Percentiles rank a stretch among this genome's conserved stretches.
phyloP scores from a whole-genome alignment of 2,329 filamentous ascomycete genomes.

The Trematosphaeria pertusa region DNA sequence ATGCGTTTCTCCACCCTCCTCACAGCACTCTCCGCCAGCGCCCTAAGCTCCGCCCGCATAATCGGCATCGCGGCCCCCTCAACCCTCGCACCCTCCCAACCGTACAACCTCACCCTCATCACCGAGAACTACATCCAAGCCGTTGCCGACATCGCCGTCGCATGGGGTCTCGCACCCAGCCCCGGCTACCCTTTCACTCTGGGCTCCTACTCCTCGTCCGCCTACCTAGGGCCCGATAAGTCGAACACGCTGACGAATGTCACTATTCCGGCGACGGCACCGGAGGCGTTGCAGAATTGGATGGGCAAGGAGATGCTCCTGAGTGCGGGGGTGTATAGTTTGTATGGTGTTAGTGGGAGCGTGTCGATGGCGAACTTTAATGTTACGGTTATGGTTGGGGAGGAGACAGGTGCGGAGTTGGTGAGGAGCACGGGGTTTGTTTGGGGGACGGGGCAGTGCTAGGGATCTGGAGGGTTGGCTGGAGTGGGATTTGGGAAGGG shows the following conservation, averaged over 20 bases:
- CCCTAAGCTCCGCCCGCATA: constrained; percentile 50
- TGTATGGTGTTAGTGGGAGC: constrained; percentile 30
- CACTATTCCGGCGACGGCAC: constrained; percentile 25
- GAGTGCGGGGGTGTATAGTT: constrained; percentile 30
- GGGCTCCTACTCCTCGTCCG: too few species aligned
- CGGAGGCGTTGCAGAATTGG: constrained; percentile 14
- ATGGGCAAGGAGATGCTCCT: constrained; percentile 25
- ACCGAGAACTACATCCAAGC: constrained; percentile 55
- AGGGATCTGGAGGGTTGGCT: too few species aligned
- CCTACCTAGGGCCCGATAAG: constrained; percentile 47
- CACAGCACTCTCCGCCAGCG: constrained; percentile 17
- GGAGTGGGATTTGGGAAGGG: too few species aligned
- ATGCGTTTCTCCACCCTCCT: constrained; percentile 28
- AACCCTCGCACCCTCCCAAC: constrained; percentile 48
- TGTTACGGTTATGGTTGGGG: constrained; percentile 26
- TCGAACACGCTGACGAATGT: constrained; percentile 36
- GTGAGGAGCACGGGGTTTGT: constrained; percentile 16
- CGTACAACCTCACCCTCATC: constrained; percentile 49
- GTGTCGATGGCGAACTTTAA: constrained; percentile 26
- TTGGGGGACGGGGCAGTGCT: constrained; percentile 8
- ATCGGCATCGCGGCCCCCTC: constrained; percentile 52
- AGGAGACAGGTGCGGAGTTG: constrained; percentile 18
- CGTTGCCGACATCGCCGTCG: constrained; percentile 54
- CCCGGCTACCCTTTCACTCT: too few species aligned
- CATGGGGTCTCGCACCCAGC: constrained; percentile 48